Conservation (phyloP, 1,139 yeast genomes). For the Geotrichum candidum region DNA sequence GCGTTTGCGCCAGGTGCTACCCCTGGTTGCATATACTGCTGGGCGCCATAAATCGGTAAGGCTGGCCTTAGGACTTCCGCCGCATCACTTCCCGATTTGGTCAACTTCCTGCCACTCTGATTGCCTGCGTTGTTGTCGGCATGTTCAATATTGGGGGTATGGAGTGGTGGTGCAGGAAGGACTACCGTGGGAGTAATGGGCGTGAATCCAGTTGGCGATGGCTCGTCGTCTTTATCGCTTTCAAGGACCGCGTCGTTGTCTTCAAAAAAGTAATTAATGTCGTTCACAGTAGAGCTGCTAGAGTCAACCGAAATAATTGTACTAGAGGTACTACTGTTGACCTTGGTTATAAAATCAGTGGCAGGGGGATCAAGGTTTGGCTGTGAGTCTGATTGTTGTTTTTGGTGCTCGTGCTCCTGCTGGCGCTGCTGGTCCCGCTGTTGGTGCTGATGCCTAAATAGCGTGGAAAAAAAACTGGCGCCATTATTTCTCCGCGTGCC, state of each 20-base stretch:
- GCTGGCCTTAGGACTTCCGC: not conserved
- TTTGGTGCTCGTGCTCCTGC: not conserved
- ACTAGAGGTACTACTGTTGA: not conserved
- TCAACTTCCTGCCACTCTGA: constrained; percentile 3
- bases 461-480: not conserved
- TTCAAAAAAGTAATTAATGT: not conserved
- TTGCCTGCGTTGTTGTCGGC: not conserved
- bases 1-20: not conserved
- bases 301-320: not conserved
- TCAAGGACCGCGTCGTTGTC: not conserved
- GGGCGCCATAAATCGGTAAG: not conserved
- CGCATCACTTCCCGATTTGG: not conserved
- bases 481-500: not conserved
- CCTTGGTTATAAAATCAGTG: not conserved
- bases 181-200: not conserved
- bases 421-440: not conserved
- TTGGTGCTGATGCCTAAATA: not conserved
- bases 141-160: not conserved
- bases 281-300: not conserved
- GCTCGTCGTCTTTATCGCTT: not conserved
- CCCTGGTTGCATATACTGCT: not conserved
- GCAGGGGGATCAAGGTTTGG: not conserved
- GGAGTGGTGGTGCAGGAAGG: not conserved
- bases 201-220: not conserved
- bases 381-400: not conserved